Evolutionary conservation across 805 yeast genomes (phyloP), one percentile per base, ranked within the genome.

Genomic region (Zygoascus ofunaensis): DNA sequence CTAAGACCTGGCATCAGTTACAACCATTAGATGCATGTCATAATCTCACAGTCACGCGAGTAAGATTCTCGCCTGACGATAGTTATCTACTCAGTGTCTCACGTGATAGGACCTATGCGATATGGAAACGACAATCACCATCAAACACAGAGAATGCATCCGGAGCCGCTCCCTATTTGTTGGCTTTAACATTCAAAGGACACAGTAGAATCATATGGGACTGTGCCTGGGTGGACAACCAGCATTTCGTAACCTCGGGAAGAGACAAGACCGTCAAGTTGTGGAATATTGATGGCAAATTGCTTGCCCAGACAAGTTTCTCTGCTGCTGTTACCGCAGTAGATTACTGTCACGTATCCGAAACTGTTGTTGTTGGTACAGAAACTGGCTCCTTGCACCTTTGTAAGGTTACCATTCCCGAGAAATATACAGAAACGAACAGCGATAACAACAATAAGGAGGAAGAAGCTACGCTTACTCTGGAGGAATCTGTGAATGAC

Each of bases 171-270:
- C 76, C 76, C 30, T 36, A 10, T 14, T 17, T 10, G 7, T n/a
- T 36, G 14, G 21, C 26, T 5, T 10, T 14, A 5, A 7, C 22
- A 5, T 8, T 17, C 12, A 86, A 82, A 59, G 96, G 96, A 0
- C 99, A 94, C 58, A 63, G 82, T 1, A 77, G 97, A 62, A 90
- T 92, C 55, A 77, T 92, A 36, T 94, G 98, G 98, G 97, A 92
- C 65, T 80, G 90, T 59, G 75, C 83, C 33, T 92, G 97, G 95
- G 67, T 80, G 3, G 48, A 55, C n/a, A 41, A 38, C 30, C 22
- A 34, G 20, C 51, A 50, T 10, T 89, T 90, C 56, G 71, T 84
- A 14, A 89, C 97, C 0, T 94, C 82, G 0, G 81, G 95, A 2
- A 76, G 98, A 61, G 98, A 92, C 61, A 83, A 80, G 56, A 73